Conservation (phyloP, 768 basidiomycete species). For the Hygrophorus pudorinus region DNA sequence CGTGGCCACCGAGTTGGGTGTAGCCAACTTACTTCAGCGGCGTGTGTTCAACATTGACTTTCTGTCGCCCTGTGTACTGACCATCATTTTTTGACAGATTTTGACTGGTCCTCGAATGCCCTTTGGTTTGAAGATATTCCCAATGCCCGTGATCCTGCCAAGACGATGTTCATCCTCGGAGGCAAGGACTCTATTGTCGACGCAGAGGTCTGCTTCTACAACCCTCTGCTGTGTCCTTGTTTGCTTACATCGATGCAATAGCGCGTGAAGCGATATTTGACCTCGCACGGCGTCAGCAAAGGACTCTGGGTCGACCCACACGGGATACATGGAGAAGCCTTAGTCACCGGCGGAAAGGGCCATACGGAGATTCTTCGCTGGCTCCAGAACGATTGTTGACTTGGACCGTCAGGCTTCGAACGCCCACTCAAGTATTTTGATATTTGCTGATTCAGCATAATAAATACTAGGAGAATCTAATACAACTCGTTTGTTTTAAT, state of each 20-base stretch:
- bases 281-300: constrained; percentile 62
- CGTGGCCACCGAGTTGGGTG: constrained; percentile 79
- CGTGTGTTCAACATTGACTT: constrained; percentile 31
- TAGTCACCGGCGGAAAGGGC: constrained; percentile 40
- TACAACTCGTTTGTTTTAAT: too few relatives aligned
- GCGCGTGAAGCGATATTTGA: constrained; percentile 68
- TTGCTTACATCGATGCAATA: constrained; percentile 16
- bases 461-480: too few relatives aligned
- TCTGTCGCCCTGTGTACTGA: too few relatives aligned
- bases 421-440: too few relatives aligned
- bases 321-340: constrained; percentile 54
- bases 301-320: constrained; percentile 55
- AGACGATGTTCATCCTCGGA: constrained; percentile 70
- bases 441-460: too few relatives aligned
- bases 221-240: background rate
- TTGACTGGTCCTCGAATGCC: too few relatives aligned
- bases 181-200: constrained; percentile 75
- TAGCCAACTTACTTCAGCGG: constrained; percentile 74
- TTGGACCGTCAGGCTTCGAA: too few relatives aligned
- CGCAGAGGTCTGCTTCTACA: constrained; percentile 39
- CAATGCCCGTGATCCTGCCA: constrained; percentile 55
- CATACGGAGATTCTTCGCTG: constrained; percentile 54
- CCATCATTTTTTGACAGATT: too few relatives aligned
- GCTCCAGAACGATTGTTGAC: constrained; percentile 24
- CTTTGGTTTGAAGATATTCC: constrained; percentile 89